Evolutionary conservation across 208 protist species (phyloP), one percentile per base, ranked within the genome.

Genomic region (Leishmania turanica): DNA sequence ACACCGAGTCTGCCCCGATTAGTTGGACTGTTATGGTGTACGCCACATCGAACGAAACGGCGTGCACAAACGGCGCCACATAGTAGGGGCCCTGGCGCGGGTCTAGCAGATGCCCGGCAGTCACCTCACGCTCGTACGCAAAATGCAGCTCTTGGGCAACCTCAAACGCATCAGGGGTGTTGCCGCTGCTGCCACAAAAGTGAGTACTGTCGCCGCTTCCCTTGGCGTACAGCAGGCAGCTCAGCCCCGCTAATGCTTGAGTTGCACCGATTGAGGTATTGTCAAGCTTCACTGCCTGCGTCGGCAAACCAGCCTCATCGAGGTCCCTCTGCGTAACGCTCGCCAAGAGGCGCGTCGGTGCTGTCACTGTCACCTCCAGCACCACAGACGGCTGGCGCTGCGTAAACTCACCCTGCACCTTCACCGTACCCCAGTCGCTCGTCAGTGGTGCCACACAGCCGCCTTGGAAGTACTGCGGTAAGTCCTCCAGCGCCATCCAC

Each of bases 401-500:
- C 7, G 17, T 24, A 76, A 96, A 95, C 47, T 6, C 17, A 15
- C 89, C 80, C 51, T 78, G 78, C 51, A 88, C 79, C n/a, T 91
- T 84, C 76, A 92, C 78, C 47, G 83, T 81, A 27, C 75, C 76
- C 51, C 77, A 77, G 49, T 69, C 77, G 1, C 3, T 11, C 45
- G 84, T 53, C 65, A 83, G 75, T 75, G 87, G 93, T 24, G 84
- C 69, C n/a, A 91, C 72, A 60, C 74, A 86, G 70, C 91, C 93
- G 34, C 83, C 82, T 73, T 87, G 82, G 65, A 96, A 96, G 83
- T 89, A 95, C 76, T 89, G 75, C 34, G 89, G 73, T 24, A 93
- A 68, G 73, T 92, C 88, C 45, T 82, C 73, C 51, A 83, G 82
- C 53, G 84, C 89, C 93, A 96, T 96, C 90, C 90, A 96, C 64